These are phyloP conservation scores for Melaleuca quinquenervia DNA, from an alignment of 345 rosid species.

Conservation along the genomic window DNA sequence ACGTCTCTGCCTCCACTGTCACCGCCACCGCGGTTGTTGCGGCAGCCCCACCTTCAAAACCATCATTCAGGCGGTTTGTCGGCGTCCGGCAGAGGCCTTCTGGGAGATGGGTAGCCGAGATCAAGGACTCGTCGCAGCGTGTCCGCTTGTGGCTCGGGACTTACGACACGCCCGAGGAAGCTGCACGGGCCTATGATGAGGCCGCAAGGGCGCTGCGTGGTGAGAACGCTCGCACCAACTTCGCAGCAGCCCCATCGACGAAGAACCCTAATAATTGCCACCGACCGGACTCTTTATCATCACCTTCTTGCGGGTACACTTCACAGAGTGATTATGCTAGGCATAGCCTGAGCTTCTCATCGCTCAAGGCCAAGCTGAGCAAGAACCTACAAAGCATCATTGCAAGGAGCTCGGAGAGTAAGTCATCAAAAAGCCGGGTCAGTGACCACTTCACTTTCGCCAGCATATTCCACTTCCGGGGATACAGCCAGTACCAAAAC, in stretches of 20 bases:
- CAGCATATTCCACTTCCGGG: slow-evolving; percentile 38
- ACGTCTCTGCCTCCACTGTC: background rate
- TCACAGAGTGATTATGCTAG: background rate
- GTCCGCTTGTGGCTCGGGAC: slow-evolving; percentile 67
- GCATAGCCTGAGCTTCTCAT: slow-evolving; percentile 39
- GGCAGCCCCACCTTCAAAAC: slow-evolving; percentile 9
- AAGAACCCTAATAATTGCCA: background rate
- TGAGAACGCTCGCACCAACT: slow-evolving; percentile 56
- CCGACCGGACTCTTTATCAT: background rate
- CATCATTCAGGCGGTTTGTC: slow-evolving; percentile 31
- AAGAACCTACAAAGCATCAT: slow-evolving; percentile 52
- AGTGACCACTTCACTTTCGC: slow-evolving; percentile 64
- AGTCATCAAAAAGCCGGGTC: slow-evolving; percentile 45
- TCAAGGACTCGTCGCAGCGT: slow-evolving; percentile 62
- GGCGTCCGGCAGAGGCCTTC: slow-evolving; percentile 68
- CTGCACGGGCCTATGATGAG: slow-evolving; percentile 61
- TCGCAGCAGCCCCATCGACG: slow-evolving; percentile 3
- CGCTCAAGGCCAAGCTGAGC: slow-evolving; percentile 51
- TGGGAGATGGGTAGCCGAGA: slow-evolving; percentile 73
- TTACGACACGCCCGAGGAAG: slow-evolving; percentile 62
- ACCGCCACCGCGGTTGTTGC: background rate
- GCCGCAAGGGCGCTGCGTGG: slow-evolving; percentile 72
- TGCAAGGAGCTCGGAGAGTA: slow-evolving; percentile 32
- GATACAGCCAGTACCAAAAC: slow-evolving; percentile 18
- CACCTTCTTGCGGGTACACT: background rate